These are phyloP conservation scores for Raffaelea arxii DNA, from an alignment of 2,329 filamentous ascomycete species.

Conservation along the genomic window DNA sequence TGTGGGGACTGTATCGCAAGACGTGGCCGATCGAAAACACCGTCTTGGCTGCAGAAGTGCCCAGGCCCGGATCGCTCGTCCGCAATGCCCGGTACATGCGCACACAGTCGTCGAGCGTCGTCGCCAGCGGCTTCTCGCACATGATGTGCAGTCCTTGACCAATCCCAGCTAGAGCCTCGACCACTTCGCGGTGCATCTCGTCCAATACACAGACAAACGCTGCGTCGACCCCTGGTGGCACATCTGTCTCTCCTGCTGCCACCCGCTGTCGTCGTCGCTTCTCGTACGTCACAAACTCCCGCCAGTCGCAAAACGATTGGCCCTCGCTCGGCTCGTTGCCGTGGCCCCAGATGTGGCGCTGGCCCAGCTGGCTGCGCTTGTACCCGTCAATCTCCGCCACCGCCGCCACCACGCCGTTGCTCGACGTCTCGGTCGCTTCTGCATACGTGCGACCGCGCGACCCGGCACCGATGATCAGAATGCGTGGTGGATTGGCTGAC, in stretches of 20 bases:
- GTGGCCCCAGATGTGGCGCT: constrained; percentile 61
- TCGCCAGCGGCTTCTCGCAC: constrained; percentile 90
- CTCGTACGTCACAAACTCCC: constrained; percentile 68
- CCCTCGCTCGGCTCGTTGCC: constrained; percentile 38
- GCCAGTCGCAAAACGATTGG: constrained; percentile 66
- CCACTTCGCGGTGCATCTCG: constrained; percentile 76
- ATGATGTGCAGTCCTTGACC: constrained; percentile 70
- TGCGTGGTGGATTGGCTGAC: constrained; percentile 46
- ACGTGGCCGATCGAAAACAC: constrained; percentile 94
- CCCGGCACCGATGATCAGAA: constrained; percentile 76
- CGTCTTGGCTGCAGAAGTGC: constrained; percentile 14
- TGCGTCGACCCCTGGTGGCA: constrained; percentile 49
- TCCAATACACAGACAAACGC: constrained; percentile 65
- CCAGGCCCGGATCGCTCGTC: constrained; percentile 17
- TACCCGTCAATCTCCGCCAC: constrained; percentile 74
- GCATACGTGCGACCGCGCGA: constrained; percentile 70
- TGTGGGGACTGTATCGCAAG: constrained; percentile 85
- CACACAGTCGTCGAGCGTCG: constrained; percentile 68
- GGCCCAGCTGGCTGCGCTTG: constrained; percentile 64
- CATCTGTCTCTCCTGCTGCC: constrained; percentile 31
- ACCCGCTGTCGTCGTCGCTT: constrained; percentile 41
- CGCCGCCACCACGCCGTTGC: constrained; percentile 60
- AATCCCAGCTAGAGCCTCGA: constrained; percentile 61
- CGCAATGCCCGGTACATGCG: constrained; percentile 55
- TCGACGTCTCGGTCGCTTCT: constrained; percentile 52